Percentiles rank a stretch among this genome's conserved stretches.
These are phyloP conservation scores for Psophocarpus tetragonolobus DNA, from an alignment of 306 rosid species.

Conservation along the genomic window DNA sequence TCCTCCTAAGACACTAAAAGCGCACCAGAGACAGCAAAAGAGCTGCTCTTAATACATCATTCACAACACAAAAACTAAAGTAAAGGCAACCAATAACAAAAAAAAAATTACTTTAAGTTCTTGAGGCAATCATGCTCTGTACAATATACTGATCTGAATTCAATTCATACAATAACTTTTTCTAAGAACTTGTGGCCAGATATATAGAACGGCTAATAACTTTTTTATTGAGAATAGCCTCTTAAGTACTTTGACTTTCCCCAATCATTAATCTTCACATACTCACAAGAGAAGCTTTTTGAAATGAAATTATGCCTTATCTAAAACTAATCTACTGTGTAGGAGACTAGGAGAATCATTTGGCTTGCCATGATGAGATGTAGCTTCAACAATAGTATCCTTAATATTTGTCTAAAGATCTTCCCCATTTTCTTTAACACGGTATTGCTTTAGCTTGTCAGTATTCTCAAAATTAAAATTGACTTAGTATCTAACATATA, in stretches of 20 bases:
- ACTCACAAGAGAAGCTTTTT: neutral
- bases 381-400: neutral
- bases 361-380: neutral
- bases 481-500: neutral
- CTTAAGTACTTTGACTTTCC: neutral
- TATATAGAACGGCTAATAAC: conserved; percentile 1
- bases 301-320: neutral
- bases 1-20: too few species aligned
- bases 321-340: neutral
- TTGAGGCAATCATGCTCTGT: neutral
- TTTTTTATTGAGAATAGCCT: neutral
- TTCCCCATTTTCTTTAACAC: too few species aligned
- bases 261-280: conserved; percentile 4
- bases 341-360: neutral
- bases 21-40: too few species aligned
- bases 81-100: neutral
- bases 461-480: conserved; percentile 3
- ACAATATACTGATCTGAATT: neutral
- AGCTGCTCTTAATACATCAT: too few species aligned
- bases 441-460: neutral
- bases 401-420: neutral
- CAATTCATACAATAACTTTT: neutral
- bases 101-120: neutral
- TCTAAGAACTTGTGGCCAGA: neutral
- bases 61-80: conserved; percentile 9